phyloP scores from a whole-genome alignment of 352 stramenopile species.

The Pythium aquatile region DNA sequence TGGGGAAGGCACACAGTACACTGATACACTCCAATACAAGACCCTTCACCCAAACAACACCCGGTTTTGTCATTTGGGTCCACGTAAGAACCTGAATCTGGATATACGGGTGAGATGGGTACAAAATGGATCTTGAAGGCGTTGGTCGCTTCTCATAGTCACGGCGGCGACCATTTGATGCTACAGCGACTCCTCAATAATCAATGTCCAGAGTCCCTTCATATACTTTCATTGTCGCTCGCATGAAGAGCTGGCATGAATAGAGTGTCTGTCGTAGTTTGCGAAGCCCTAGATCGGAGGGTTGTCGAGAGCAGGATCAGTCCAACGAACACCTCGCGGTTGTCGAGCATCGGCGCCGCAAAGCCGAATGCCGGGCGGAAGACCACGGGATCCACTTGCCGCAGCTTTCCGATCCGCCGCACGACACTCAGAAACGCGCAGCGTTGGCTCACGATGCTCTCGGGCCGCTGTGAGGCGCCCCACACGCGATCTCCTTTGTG shows the following conservation, averaged over 20 bases:
- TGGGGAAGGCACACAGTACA: background rate
- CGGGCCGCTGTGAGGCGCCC: background rate
- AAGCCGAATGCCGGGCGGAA: background rate
- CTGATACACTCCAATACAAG: background rate
- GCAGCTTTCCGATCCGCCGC: background rate
- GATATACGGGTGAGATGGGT: background rate
- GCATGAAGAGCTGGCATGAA: too few relatives aligned
- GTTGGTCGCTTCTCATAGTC: too few relatives aligned
- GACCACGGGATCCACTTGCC: background rate
- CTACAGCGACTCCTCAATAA: too few relatives aligned
- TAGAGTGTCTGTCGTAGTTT: too few relatives aligned
- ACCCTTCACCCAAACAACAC: background rate
- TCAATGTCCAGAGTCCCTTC: too few relatives aligned
- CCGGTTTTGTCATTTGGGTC: background rate
- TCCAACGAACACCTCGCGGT: too few relatives aligned
- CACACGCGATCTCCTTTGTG: background rate
- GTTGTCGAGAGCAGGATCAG: too few relatives aligned
- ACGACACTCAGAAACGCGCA: background rate
- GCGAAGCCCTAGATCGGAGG: too few relatives aligned
- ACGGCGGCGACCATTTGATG: too few relatives aligned
- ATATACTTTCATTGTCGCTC: too few relatives aligned
- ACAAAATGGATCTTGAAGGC: background rate
- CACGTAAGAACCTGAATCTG: too few relatives aligned
- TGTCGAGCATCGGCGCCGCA: background rate
- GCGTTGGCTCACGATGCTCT: background rate